Conservation (phyloP, 2,329 filamentous ascomycete genomes). For the Lecanicillium sp. region DNA sequence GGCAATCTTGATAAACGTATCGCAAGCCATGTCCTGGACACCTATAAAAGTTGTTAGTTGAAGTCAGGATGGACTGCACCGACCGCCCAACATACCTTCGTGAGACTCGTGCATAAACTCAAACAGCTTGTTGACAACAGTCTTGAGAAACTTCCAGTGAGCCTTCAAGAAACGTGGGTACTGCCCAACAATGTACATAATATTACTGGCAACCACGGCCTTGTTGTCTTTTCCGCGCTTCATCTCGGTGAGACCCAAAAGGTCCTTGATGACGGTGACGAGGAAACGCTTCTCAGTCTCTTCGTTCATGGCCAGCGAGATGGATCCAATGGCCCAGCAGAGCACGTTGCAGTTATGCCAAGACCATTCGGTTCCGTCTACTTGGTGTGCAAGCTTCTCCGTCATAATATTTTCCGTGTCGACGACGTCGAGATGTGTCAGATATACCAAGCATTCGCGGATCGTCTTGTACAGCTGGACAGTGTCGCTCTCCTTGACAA, state of each 20-base stretch:
- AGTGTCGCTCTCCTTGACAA: slow-evolving; percentile 98
- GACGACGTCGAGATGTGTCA: slow-evolving; percentile 94
- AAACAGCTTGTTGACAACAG: slow-evolving; percentile 98
- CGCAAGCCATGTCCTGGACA: slow-evolving; percentile 99
- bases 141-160: slow-evolving; percentile 99
- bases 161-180: slow-evolving; percentile 98
- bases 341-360: slow-evolving; percentile 99
- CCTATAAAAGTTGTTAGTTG: slow-evolving; percentile 35
- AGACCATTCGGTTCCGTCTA: slow-evolving; percentile 94
- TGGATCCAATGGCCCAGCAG: slow-evolving; percentile 98
- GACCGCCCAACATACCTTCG: slow-evolving; percentile 45
- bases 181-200: slow-evolving; percentile 99
- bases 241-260: slow-evolving; percentile 95
- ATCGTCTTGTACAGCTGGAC: slow-evolving; percentile 99
- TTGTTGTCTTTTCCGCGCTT: slow-evolving; percentile 99
- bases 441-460: slow-evolving; percentile 89
- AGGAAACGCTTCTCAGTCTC: slow-evolving; percentile 98
- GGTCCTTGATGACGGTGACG: slow-evolving; percentile 97
- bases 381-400: slow-evolving; percentile 90
- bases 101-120: slow-evolving; percentile 99
- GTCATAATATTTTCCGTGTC: slow-evolving; percentile 99
- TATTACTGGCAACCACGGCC: slow-evolving; percentile 96
- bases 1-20: slow-evolving; percentile 99
- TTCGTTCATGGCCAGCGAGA: slow-evolving; percentile 98
- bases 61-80: too few relatives aligned